Evolutionary conservation across 2,329 filamentous ascomycete species (phyloP), one percentile per base, ranked within the genome.

Genomic region (Ilyonectria destructans): DNA sequence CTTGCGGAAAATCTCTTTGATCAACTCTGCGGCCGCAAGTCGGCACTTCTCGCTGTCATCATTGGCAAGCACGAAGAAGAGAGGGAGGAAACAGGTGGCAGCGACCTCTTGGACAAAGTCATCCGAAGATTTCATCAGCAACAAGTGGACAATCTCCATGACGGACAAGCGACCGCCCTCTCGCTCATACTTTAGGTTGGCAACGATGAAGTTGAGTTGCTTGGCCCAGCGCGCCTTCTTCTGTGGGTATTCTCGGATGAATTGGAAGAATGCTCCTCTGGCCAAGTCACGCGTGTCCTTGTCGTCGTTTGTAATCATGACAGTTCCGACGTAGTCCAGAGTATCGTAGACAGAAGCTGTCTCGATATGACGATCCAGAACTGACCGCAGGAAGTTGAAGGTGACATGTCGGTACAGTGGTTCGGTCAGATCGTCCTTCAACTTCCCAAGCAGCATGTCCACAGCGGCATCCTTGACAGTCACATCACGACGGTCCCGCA

Each of bases 301-400:
- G 74, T 97, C 95, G 70, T 97, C 94, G 78, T 98, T 98, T 51
- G 93, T 97, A 64, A 99, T 93, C 95, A 98, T 98, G 79, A 98
- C 92, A 4, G 89, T 91, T 54, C 94, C 94, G 33, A 97, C 92
- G 75, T 95, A 91, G 79, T 99, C 96, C 70, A 98, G 88, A 9
- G 93, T 92, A 77, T 98, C 96, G 78, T 99, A 99, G 33, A 99
- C 91, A 48, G 92, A 88, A 0, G 95, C 92, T 8, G 97, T 95
- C 75, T 97, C 89, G 49, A 98, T 87, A 78, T 93, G 96, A 19
- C 95, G 90, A 60, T 93, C 92, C 77, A 99, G 89, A 29, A 98
- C 91, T 1, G 94, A 93, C 48, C 95, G 92, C 66, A 99, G 83
- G 81, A 99, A 98, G 77, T 94, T 97, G 84, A 99, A 99, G 0